Base-by-base conservation (phyloP, 257 asterid species). In the Capsicum pubescens region DNA sequence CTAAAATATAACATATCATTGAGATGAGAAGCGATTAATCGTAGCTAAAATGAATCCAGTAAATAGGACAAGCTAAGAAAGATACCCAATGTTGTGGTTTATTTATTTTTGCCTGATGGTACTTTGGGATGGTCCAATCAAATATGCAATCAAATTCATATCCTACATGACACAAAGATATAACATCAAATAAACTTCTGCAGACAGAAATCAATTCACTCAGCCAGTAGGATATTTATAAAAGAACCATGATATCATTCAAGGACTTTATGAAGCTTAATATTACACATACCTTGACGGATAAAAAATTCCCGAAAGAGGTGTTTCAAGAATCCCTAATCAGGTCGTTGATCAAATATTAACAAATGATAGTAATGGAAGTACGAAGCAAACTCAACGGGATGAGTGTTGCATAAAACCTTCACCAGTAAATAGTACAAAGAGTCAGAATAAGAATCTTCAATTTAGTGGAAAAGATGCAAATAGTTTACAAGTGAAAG, bases 51-150 rank as follows among this genome's bases (percentile, higher is more conserved):
- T 80, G 84, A 52, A 79, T 78, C 84, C 35, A 64, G 64, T 46
- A 76, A 76, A 76, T 36, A 76, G 46, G 48, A 8, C 64, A 84
- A 83, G 79, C 67, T 56, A 85, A 83, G 71, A 81, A 26, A 16
- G 80, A 81, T 92, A 97, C 98, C 97, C 92, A 93, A 85, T 91
- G 93, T 63, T 90, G 99, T 66, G 92, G 85, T 91, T 91, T 95
- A 87, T 86, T 95, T 80, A 87, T 84, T 89, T 93, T 98, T 71
- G 97, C 93, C 90, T 97, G 99, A 89, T 95, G 98, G 86, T 97
- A 95, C 89, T 97, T 97, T 84, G 93, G 91, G 90, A 96, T 94
- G 52, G 99, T 96, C 99, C 98, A 96, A 88, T 96, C 99, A 86
- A 97, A 97, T 80, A 95, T 68, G 91, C 93, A 95, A 88, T 97